Evolutionary conservation across 495 filamentous ascomycete species (phyloP).

Genomic region (Hypoxylon fuscum): DNA sequence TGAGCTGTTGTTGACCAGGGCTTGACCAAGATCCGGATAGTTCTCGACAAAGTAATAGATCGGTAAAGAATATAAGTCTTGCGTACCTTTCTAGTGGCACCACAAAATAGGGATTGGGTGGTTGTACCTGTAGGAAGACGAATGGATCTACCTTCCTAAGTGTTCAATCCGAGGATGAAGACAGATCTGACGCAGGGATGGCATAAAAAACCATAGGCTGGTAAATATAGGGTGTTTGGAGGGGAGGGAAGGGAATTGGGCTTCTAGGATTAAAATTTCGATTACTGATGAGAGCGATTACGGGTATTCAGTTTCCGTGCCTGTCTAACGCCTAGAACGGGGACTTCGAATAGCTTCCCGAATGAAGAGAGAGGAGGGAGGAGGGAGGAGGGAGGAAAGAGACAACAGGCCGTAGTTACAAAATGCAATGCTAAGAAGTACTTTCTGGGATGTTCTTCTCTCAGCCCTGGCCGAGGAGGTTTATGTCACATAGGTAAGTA

Average conservation of each 20-base stretch:
- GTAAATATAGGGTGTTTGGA: constrained; percentile 26
- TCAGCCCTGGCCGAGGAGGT: constrained; percentile 26
- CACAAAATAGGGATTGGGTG: constrained; percentile 24
- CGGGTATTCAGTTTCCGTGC: constrained; percentile 18
- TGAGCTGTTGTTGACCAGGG: constrained; percentile 33
- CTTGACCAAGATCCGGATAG: constrained; percentile 30
- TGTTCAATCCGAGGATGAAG: constrained; percentile 29
- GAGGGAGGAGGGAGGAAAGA: constrained; percentile 12
- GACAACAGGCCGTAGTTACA: constrained; percentile 19
- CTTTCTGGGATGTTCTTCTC: constrained; percentile 24
- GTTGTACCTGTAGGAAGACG: constrained; percentile 28
- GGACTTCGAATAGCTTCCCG: constrained; percentile 19
- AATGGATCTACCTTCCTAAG: constrained; percentile 29
- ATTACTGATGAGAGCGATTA: constrained; percentile 36
- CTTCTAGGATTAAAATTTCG: constrained; percentile 23
- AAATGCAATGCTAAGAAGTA: too few species aligned
- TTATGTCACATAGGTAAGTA: constrained; percentile 40
- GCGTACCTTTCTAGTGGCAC: constrained; percentile 40
- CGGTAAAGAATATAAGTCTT: constrained; percentile 32
- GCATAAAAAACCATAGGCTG: constrained; percentile 27
- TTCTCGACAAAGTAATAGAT: constrained; percentile 31
- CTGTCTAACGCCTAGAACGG: constrained; percentile 28
- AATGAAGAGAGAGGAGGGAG: constrained; percentile 10
- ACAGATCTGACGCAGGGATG: constrained; percentile 34
- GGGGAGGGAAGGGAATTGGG: constrained; percentile 25